These are phyloP conservation scores for Trichoderma sp. DNA, from an alignment of 2,329 filamentous ascomycete species.

Conservation along the genomic window DNA sequence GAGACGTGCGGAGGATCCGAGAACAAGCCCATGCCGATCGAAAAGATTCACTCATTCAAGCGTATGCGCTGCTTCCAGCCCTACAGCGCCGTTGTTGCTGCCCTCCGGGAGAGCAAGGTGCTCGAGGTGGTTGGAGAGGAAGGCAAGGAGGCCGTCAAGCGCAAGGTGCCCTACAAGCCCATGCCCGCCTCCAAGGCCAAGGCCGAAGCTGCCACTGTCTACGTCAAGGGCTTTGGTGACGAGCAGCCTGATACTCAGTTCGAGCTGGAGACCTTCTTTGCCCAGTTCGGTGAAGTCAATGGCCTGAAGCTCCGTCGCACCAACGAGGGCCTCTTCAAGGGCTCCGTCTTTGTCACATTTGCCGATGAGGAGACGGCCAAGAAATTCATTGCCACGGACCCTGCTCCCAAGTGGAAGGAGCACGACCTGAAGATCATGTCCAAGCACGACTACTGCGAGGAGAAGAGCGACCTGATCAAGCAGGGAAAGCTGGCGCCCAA, in stretches of 20 bases:
- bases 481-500: conserved; percentile 68
- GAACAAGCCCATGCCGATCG: conserved; percentile 80
- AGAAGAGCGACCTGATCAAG: conserved; percentile 71
- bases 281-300: conserved; percentile 74
- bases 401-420: conserved; percentile 81
- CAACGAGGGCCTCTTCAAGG: conserved; percentile 79
- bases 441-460: conserved; percentile 85
- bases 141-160: conserved; percentile 69
- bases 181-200: conserved; percentile 61
- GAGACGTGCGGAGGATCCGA: conserved; percentile 72
- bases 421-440: conserved; percentile 78
- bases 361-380: conserved; percentile 73
- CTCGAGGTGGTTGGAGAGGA: conserved; percentile 75
- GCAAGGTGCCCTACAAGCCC: conserved; percentile 70
- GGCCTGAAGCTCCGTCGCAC: conserved; percentile 83
- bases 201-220: conserved; percentile 74
- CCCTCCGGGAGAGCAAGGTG: conserved; percentile 73
- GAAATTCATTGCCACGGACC: conserved; percentile 77
- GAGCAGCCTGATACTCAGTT: conserved; percentile 85
- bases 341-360: conserved; percentile 95
- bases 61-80: conserved; percentile 96
- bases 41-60: conserved; percentile 81
- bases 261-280: conserved; percentile 91
- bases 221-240: conserved; percentile 91
- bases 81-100: conserved; percentile 78